Base-by-base conservation (phyloP, 768 basidiomycete species). In the Pulveroboletus sp. region DNA sequence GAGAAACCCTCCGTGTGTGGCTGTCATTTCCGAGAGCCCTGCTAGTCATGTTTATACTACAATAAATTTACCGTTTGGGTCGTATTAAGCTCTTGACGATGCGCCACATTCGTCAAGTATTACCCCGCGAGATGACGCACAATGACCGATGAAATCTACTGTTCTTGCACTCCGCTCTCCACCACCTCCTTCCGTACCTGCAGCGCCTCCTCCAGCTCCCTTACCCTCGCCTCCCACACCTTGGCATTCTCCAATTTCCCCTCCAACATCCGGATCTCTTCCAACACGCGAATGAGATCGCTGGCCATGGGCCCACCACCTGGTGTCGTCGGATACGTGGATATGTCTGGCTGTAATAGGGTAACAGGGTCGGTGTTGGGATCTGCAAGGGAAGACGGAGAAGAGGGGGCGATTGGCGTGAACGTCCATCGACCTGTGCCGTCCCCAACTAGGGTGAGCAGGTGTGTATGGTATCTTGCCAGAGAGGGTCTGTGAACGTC, bases 401-500 rank as follows among this genome's bases (percentile, higher is more conserved):
- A 17, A 14, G 61, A 28, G 30, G 30, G 10, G 3, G 46, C 50
- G 32, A 93, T 79, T 8, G 78, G 78, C 4, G 79, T 73, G 5
- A 90, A 76, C 28, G 80, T 81, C 89, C 89, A 93, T 47, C 74
- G 67, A 1, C 84, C 85, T 0, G 82, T 76, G 1, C 77, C 78
- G 42, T 88, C 86, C 8, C 92, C 91, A 7, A 75, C 70, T 12
- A 97, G 73, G 0, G 88, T 89, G 15, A 97, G 76, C 26, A 95
- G 76, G 42, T 89, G 86, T 4, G 82, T 88, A 67, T 98, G 95
- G 64, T 96, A 94, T 64, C 89, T 93, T 59, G 82, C 80, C 51
- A 97, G 71, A 0, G 89, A 85, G 0, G 93, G 93, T 11, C 94
- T 56, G 17, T 11, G n/a, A 1, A 42, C 10, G 17, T 26, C 32